Evolutionary conservation across 2,329 filamentous ascomycete genomes (phyloP).

Genomic region (Tolypocladium endophyticum): DNA sequence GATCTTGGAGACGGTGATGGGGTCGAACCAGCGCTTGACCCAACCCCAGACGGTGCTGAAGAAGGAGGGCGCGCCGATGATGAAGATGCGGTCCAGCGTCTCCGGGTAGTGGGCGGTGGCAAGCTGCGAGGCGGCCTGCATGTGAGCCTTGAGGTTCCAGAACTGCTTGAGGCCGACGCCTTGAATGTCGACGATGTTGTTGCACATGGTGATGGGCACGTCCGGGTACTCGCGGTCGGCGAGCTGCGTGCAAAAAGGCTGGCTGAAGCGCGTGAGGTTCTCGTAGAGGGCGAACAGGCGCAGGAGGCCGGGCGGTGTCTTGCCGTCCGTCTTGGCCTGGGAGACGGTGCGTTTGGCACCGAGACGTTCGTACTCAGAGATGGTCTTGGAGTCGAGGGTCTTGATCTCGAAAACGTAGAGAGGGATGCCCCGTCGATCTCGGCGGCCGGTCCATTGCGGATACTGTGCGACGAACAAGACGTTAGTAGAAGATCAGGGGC

Average conservation of each 20-base stretch:
- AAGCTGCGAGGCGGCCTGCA: slow-evolving; percentile 82
- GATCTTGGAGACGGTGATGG: slow-evolving; percentile 90
- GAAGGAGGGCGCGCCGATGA: slow-evolving; percentile 83
- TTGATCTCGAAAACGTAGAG: slow-evolving; percentile 85
- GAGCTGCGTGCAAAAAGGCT: slow-evolving; percentile 74
- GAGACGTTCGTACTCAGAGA: slow-evolving; percentile 65
- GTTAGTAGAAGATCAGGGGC: not conserved
- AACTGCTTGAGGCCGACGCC: slow-evolving; percentile 86
- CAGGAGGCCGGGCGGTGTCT: slow-evolving; percentile 64
- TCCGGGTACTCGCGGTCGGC: slow-evolving; percentile 58
- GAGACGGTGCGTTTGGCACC: slow-evolving; percentile 44
- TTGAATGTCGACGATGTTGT: slow-evolving; percentile 89
- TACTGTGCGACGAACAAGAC: slow-evolving; percentile 45
- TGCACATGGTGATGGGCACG: slow-evolving; percentile 85
- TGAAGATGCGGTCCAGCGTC: slow-evolving; percentile 58
- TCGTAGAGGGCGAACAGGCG: slow-evolving; percentile 90
- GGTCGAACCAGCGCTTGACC: slow-evolving; percentile 93
- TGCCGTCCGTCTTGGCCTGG: slow-evolving; percentile 54
- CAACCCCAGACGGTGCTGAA: slow-evolving; percentile 91
- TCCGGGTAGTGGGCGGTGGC: slow-evolving; percentile 94
- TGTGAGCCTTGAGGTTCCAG: slow-evolving; percentile 87
- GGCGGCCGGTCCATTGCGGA: slow-evolving; percentile 87
- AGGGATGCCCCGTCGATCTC: slow-evolving; percentile 83
- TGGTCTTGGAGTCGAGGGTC: slow-evolving; percentile 71
- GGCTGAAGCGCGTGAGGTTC: slow-evolving; percentile 76